phyloP scores from a whole-genome alignment of 2,329 filamentous ascomycete species.

The Aspergillus hiratsukae region DNA sequence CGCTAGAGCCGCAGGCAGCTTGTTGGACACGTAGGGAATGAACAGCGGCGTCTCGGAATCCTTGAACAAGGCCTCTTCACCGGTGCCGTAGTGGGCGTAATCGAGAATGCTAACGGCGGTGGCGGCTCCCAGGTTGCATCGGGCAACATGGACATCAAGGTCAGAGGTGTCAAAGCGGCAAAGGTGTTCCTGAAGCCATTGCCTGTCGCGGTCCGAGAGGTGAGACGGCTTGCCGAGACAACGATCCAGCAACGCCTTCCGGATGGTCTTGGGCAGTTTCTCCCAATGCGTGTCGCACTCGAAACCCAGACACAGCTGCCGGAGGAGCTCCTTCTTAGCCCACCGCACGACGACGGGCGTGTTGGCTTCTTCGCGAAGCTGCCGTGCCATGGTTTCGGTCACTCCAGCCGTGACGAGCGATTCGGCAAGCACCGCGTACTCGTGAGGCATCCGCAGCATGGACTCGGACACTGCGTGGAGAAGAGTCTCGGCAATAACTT shows the following conservation, averaged over 20 bases:
- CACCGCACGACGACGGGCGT: conserved; percentile 36
- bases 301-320: conserved; percentile 46
- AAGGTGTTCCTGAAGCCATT: conserved; percentile 41
- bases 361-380: conserved; percentile 34
- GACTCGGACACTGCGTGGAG: conserved; percentile 35
- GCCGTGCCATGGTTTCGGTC: conserved; percentile 30
- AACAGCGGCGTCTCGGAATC: conserved; percentile 22
- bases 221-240: conserved; percentile 41
- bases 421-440: conserved; percentile 33
- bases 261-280: conserved; percentile 42
- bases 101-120: conserved; percentile 30
- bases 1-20: conserved; percentile 18
- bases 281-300: conserved; percentile 52
- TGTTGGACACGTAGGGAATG: conserved; percentile 26
- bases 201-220: conserved; percentile 38
- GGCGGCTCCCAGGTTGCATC: conserved; percentile 47
- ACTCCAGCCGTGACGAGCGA: conserved; percentile 30
- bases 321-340: conserved; percentile 45
- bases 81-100: conserved; percentile 26
- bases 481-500: conserved; percentile 36
- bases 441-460: conserved; percentile 32
- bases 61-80: conserved; percentile 20
- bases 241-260: conserved; percentile 44
- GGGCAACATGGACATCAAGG: conserved; percentile 43
- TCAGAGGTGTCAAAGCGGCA: conserved; percentile 35